A percentile compares a stretch with the other conserved stretches of the same genome.
Evolutionary conservation across 2,329 filamentous ascomycete genomes (phyloP).

Genomic region (Cladorrhinum sp.): DNA sequence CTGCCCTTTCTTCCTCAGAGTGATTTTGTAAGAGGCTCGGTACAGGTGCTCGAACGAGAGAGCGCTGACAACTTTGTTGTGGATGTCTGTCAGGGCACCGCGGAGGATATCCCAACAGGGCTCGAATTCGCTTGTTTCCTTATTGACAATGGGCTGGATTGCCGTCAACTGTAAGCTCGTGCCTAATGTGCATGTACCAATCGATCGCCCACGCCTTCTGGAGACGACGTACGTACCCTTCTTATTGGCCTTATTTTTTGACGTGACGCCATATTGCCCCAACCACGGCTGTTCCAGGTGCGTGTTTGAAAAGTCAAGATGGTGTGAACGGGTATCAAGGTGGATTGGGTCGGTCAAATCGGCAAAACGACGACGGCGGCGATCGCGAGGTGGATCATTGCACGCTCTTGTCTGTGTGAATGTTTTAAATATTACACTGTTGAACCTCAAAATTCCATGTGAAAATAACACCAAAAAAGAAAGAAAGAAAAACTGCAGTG

Average conservation of each 20-base stretch:
- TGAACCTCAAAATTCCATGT: neutral
- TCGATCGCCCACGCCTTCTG: neutral
- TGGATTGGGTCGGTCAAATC: neutral
- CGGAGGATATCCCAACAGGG: conserved; percentile 74
- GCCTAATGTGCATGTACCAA: neutral
- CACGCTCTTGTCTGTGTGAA: neutral
- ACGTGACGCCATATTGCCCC: conserved; percentile 20
- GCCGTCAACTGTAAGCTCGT: conserved; percentile 15
- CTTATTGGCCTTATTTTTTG: conserved; percentile 24
- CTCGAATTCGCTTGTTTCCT: conserved; percentile 75
- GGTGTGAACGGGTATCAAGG: too few species aligned
- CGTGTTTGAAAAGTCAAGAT: too few species aligned
- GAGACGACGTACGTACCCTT: conserved; percentile 15
- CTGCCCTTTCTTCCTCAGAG: conserved; percentile 81
- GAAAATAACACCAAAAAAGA: neutral
- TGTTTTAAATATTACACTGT: neutral
- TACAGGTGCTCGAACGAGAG: conserved; percentile 96
- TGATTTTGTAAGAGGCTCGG: conserved; percentile 88
- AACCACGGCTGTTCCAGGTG: too few species aligned
- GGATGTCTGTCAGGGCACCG: conserved; percentile 79
- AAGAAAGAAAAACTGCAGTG: neutral
- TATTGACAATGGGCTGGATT: conserved; percentile 28
- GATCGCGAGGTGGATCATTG: neutral
- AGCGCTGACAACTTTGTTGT: conserved; percentile 83
- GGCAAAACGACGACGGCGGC: neutral